Base-by-base conservation (phyloP, 331 rosid species). In the Dryas integrifolia region DNA sequence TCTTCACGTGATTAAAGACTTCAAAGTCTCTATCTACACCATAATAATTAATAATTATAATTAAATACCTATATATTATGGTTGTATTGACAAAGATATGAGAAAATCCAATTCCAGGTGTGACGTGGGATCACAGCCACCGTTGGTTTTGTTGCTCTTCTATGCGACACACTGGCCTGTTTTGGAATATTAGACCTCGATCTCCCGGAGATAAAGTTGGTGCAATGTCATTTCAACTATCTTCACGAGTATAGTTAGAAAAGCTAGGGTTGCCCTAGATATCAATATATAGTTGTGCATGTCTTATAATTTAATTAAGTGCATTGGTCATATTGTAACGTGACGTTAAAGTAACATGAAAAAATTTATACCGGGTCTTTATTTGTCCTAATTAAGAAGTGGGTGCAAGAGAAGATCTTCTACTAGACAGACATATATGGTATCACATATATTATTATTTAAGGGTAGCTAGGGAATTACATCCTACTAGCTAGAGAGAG, bases 61-160 rank as follows among this genome's bases (percentile, higher is more conserved):
- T 6, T 11, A 58, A 5, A 53, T 44, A 38, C 1, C 24, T 9
- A 1, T 45, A 21, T 3, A 78, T 73, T 61, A 74, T 74, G 44
- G 63, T 21, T 63, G 65, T 11, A 30, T 40, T 75, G 84, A 70
- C 74, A 5, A 9, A 11, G 60, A 53, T 26, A 64, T n/a, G 24
- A 6, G 46, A 60, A 61, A 4, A 7, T 21, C 24, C 43, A 16
- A 30, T 7, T 47, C 0, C 50, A 66, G 13, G 9, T 3, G 7
- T 24, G 2, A n/a, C 74, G 80, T 65, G 77, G 77, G 46, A 75
- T 41, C 16, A 11, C 3, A 73, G 67, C 3, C 39, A 65, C 53
- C 71, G 77, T 71, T 65, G 24, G 61, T 40, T 65, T 58, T 79
- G 82, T 62, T 67, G 56, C 74, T 67, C 57, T 9, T 15, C n/a